Evolutionary conservation across 169 alveolate species (phyloP), one percentile per base, ranked within the genome.

Genomic region (Theileria orientalis): DNA sequence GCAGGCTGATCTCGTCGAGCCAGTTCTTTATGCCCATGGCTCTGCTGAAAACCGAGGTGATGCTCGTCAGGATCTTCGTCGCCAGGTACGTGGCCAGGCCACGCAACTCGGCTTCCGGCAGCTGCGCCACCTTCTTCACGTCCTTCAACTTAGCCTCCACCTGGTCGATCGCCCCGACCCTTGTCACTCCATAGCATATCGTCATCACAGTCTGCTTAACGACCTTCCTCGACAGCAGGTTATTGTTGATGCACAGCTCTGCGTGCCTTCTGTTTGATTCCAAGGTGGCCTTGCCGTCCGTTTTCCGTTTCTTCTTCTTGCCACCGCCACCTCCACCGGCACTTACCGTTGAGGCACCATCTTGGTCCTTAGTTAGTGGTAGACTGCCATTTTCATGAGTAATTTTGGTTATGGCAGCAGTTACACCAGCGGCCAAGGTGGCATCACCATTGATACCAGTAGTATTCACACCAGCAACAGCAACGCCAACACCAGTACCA

Each of bases 201-300:
- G 99, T 97, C 99, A 97, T 97, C 25, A 97, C 98, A n/a, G 99
- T 97, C 90, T 97, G 98, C 83, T 97, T 97, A 44, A 97, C 97
- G n/a, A 94, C 95, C 66, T 92, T 95, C 25, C 99, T 78, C 77
- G 89, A 87, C 57, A 96, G 87, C 29, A 95, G 49, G 25, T 94
- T 94, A 59, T 72, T 72, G 68, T 84, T 68, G 46, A 88, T 56
- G 47, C 96, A 90, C 33, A 87, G 64, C 13, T 84, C 64, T 3
- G 30, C 21, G 21, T 47, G 21, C 57, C 21, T 47, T 47, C 21
- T 47, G 21, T 47, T 19, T 95, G 23, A 6, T 27, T 47, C 97
- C 0, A 90, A 73, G 46, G 78, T 84, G 5, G 77, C 11, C n/a
- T n/a, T n/a, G n/a, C 69, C 32, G 2, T n/a, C n/a, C n/a, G n/a